Evolutionary conservation across 2,329 filamentous ascomycete species (phyloP).

Genomic region (Fusarium buxicola): DNA sequence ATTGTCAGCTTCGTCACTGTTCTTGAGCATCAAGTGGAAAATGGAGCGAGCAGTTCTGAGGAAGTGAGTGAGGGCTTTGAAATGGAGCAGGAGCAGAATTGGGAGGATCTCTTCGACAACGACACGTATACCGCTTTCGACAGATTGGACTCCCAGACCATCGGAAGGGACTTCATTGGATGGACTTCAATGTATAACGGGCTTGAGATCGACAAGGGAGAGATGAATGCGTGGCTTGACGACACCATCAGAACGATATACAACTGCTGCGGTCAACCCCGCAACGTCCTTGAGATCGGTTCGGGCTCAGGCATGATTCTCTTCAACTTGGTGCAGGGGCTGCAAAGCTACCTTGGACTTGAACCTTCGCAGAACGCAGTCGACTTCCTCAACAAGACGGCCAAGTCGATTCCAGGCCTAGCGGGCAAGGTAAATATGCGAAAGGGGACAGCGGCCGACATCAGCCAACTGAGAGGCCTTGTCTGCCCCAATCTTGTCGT

Average conservation of each 20-base stretch:
- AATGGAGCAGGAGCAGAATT: no score
- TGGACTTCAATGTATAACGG: slow-evolving; percentile 47
- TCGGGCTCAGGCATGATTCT: slow-evolving; percentile 49
- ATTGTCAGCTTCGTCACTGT: no score
- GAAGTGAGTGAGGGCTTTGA: no score
- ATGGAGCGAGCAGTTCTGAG: no score
- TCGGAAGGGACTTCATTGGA: slow-evolving; percentile 42
- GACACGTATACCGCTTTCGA: slow-evolving; percentile 28
- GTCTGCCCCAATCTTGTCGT: slow-evolving; percentile 34
- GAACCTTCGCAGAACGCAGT: slow-evolving; percentile 43
- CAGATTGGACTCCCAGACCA: slow-evolving; percentile 2
- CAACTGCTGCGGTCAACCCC: slow-evolving; percentile 18
- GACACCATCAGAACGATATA: slow-evolving; percentile 43
- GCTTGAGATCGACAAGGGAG: slow-evolving; percentile 7
- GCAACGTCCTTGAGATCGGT: slow-evolving; percentile 47
- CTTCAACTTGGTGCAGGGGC: slow-evolving; percentile 40
- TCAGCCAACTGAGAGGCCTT: slow-evolving; percentile 2
- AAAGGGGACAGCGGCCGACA: slow-evolving; percentile 39
- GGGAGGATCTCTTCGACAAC: slow-evolving; percentile 23
- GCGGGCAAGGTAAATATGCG: slow-evolving; percentile 26
- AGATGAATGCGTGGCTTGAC: slow-evolving; percentile 50
- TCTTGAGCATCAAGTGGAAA: no score
- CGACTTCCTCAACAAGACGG: slow-evolving; percentile 31
- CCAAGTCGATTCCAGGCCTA: slow-evolving; percentile 19
- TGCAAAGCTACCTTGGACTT: slow-evolving; percentile 45